Conservation (phyloP, 768 basidiomycete genomes). For the Hericium erinaceus region DNA sequence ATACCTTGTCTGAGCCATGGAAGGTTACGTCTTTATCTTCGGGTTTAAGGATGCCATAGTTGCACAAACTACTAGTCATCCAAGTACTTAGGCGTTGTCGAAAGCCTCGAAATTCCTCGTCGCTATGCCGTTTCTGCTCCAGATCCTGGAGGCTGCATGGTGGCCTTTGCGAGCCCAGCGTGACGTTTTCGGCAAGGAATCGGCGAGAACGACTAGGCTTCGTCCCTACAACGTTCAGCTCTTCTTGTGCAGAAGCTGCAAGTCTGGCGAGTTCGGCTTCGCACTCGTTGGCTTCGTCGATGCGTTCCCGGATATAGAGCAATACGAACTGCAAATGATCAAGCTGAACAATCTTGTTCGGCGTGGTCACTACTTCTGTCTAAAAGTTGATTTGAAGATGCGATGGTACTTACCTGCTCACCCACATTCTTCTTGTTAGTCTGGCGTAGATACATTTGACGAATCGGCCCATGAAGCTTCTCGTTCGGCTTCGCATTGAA, state of each 20-base stretch:
- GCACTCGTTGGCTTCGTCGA: neutral
- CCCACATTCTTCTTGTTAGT: neutral
- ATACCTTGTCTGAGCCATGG: neutral
- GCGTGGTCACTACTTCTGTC: neutral
- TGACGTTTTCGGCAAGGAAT: too few species aligned
- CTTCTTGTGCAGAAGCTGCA: too few species aligned
- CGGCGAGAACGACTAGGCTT: too few species aligned
- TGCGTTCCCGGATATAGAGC: neutral
- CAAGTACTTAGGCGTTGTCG: neutral
- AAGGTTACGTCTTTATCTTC: neutral
- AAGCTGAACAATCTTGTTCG: neutral
- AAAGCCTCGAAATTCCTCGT: neutral
- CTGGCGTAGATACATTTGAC: neutral
- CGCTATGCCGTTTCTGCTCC: too few species aligned
- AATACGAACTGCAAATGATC: conserved; percentile 1
- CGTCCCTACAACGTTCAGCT: too few species aligned
- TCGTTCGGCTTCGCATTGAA: conserved; percentile 2
- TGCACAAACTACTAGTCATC: neutral
- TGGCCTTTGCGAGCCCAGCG: too few species aligned
- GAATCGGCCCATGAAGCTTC: conserved; percentile 2
- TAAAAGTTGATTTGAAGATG: too few species aligned
- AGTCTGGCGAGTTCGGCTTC: neutral
- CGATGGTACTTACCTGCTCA: neutral
- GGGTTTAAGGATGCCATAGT: neutral
- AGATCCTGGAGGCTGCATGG: too few species aligned